A percentile compares a stretch with the other conserved stretches of the same genome.
These are phyloP conservation scores for Talaromyces atroroseus DNA, from an alignment of 2,329 filamentous ascomycete species.

Conservation along the genomic window DNA sequence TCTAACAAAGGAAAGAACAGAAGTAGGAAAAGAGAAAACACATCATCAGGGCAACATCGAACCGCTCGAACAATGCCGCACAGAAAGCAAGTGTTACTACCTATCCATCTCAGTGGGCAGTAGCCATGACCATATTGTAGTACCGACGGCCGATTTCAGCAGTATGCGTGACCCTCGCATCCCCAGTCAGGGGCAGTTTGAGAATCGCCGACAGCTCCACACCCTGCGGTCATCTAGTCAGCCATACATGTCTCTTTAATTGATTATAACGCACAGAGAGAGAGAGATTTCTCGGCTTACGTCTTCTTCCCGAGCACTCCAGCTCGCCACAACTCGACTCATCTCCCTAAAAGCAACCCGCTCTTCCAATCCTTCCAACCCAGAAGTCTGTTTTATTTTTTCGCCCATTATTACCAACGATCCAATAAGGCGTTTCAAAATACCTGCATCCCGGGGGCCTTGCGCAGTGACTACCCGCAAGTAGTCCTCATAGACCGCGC, in stretches of 20 bases:
- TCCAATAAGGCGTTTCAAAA: constrained; percentile 43
- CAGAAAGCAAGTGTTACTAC: not conserved
- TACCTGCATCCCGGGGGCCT: constrained; percentile 35
- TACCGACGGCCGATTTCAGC: constrained; percentile 64
- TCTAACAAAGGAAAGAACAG: not conserved
- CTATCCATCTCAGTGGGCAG: constrained; percentile 27
- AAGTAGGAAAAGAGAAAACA: not conserved
- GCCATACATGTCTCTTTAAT: constrained; percentile 2
- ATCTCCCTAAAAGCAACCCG: constrained; percentile 77
- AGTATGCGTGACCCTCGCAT: constrained; percentile 65
- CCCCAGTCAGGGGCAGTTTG: constrained; percentile 57
- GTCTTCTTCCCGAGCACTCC: constrained; percentile 57
- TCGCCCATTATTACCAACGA: constrained; percentile 41
- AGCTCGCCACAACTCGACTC: constrained; percentile 64
- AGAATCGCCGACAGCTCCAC: constrained; percentile 36
- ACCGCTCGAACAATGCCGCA: not conserved
- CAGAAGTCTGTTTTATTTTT: constrained; percentile 44
- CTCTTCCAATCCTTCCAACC: constrained; percentile 51
- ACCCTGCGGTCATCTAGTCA: constrained; percentile 19
- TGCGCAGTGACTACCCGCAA: constrained; percentile 44
- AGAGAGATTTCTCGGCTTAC: constrained; percentile 39
- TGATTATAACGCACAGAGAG: not conserved
- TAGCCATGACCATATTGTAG: constrained; percentile 60
- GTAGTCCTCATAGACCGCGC: constrained; percentile 60
- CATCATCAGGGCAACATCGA: not conserved